Evolutionary conservation across 768 basidiomycete species (phyloP).

Genomic region (Tylopilus vinaceipallidus): DNA sequence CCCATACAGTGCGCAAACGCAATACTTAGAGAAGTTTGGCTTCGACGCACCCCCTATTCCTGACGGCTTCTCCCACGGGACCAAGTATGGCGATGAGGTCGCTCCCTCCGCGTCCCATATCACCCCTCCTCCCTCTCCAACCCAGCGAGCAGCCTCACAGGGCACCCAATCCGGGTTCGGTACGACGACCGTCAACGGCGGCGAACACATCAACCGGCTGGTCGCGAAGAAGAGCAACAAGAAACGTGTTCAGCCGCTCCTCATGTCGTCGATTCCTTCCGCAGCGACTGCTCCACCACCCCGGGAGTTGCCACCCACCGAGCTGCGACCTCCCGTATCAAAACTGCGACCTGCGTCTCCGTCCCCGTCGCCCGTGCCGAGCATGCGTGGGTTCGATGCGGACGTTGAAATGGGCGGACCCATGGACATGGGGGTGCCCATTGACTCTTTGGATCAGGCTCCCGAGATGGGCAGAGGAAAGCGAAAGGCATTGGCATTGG

Average conservation of each 20-base stretch:
- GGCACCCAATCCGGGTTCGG: slow-evolving; percentile 43
- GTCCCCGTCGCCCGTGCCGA: slow-evolving; percentile 46
- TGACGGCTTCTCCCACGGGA: slow-evolving; percentile 64
- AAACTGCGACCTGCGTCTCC: slow-evolving; percentile 26
- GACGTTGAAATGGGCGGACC: slow-evolving; percentile 40
- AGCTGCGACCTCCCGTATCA: slow-evolving; percentile 22
- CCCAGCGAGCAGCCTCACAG: slow-evolving; percentile 30
- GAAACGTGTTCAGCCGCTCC: slow-evolving; percentile 57
- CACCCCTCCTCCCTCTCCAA: slow-evolving; percentile 52
- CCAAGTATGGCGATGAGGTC: slow-evolving; percentile 16
- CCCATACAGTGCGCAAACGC: slow-evolving; percentile 66
- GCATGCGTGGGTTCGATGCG: slow-evolving; percentile 48
- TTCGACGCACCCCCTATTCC: slow-evolving; percentile 68
- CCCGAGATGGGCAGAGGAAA: slow-evolving; percentile 44
- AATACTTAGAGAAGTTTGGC: slow-evolving; percentile 80
- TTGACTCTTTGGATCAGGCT: slow-evolving; percentile 51
- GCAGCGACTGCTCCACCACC: slow-evolving; percentile 19
- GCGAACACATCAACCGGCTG: slow-evolving; percentile 67
- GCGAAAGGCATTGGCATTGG: slow-evolving; percentile 46
- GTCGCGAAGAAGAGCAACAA: slow-evolving; percentile 73
- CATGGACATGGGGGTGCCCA: slow-evolving; percentile 55
- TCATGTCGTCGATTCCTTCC: slow-evolving; percentile 39
- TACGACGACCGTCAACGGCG: slow-evolving; percentile 36
- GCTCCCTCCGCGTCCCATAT: slow-evolving; percentile 31
- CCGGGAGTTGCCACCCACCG: slow-evolving; percentile 12